Base-by-base conservation (phyloP, 2,329 filamentous ascomycete species). In the Fusarium sp. region DNA sequence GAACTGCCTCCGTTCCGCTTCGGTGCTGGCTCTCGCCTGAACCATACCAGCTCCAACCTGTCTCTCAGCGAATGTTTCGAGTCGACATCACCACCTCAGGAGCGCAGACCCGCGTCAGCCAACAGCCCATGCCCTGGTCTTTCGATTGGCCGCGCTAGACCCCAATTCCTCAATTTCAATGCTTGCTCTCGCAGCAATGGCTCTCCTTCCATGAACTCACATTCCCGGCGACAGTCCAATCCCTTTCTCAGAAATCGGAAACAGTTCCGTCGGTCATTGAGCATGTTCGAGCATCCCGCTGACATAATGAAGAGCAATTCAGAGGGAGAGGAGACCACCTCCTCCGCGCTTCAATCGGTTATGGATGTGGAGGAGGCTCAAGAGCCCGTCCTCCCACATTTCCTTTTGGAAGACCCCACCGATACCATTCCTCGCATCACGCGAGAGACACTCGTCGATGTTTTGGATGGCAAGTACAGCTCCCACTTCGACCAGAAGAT, bases 261-360 rank as follows among this genome's bases (percentile, higher is more conserved):
- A 79, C 93, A 96, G 81, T 95, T 95, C 79, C 91, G 96, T 68
- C 91, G 96, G 74, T 97, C 95, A 30, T 85, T 98, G 79, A 98
- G 96, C 88, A 99, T 99, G 96, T 99, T 97, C 83, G 95, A 98
- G 84, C 91, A 93, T 80, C 93, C 95, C 7, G 93, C 90, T 74
- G 96, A 98, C 79, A 87, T 98, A 61, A 93, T 97, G 85, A 94
- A 94, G 83, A 87, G 91, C 62, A 94, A 95, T 81, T 86, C 80
- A 5, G 82, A 92, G 73, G 89, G 90, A 50, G 88, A 89, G 16
- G 81, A 84, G 65, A 79, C 83, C 59, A 81, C 81, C 16, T 79
- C 81, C 8, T 77, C 81, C 66, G 70, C 75, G 22, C 85, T 95
- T 70, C 89, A 93, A 76, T 91, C 93, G 45, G 92, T 95, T 63